phyloP scores from a whole-genome alignment of 768 basidiomycete species.

The Russula abietina region DNA sequence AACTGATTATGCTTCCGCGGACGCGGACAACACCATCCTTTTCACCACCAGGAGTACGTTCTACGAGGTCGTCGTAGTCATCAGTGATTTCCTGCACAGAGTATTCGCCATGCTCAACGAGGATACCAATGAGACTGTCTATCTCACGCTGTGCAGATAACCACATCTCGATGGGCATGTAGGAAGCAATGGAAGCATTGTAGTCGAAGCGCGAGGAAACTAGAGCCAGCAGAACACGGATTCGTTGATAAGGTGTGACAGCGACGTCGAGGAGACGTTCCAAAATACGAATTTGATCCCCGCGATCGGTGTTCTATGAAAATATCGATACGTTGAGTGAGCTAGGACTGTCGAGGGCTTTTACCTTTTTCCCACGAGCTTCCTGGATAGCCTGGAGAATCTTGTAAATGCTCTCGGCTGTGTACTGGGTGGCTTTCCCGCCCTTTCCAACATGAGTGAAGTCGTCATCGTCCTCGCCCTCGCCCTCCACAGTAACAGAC shows the following conservation, averaged over 20 bases:
- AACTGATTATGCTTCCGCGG: conserved; percentile 92
- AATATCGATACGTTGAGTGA: neutral
- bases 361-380: conserved; percentile 93
- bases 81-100: conserved; percentile 79
- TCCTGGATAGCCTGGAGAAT: conserved; percentile 87
- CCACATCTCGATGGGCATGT: conserved; percentile 95
- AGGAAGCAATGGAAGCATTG: conserved; percentile 75
- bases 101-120: conserved; percentile 66
- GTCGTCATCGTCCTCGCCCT: conserved; percentile 36
- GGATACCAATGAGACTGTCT: conserved; percentile 77
- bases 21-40: conserved; percentile 73
- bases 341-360: conserved; percentile 21
- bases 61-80: conserved; percentile 87
- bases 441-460: conserved; percentile 92
- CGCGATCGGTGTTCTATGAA: conserved; percentile 86
- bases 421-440: conserved; percentile 76
- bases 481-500: conserved; percentile 35
- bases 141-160: conserved; percentile 79
- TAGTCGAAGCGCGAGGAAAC: conserved; percentile 97
- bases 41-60: conserved; percentile 72
- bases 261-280: conserved; percentile 83
- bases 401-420: conserved; percentile 85
- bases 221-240: conserved; percentile 89
- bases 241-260: conserved; percentile 83
- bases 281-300: conserved; percentile 88